Conservation (phyloP, 768 basidiomycete genomes). For the Amanita pseudoporphyria region DNA sequence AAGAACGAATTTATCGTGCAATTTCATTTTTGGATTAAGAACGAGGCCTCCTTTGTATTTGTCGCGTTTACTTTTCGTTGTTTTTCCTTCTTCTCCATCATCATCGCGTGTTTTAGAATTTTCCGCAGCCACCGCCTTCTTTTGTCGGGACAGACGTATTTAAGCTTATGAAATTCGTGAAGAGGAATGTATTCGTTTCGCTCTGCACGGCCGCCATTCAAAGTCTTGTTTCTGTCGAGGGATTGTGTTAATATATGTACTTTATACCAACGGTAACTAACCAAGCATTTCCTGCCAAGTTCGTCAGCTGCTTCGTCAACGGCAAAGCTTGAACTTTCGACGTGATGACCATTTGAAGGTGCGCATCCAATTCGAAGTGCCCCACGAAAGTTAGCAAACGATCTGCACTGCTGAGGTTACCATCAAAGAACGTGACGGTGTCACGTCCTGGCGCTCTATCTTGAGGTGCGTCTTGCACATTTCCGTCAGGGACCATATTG, state of each 20-base stretch:
- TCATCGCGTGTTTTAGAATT: constrained; percentile 42
- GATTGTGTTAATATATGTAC: not conserved
- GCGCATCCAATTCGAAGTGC: constrained; percentile 93
- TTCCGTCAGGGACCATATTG: constrained; percentile 96
- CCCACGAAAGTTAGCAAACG: constrained; percentile 79
- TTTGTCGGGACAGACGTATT: constrained; percentile 98
- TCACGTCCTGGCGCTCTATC: constrained; percentile 84
- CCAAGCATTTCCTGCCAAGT: constrained; percentile 96
- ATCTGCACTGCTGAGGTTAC: constrained; percentile 65
- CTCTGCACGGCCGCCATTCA: constrained; percentile 96
- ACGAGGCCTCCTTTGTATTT: constrained; percentile 99
- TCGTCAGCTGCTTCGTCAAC: constrained; percentile 87
- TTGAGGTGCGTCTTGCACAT: constrained; percentile 91
- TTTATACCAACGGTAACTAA: constrained; percentile 23
- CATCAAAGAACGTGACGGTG: constrained; percentile 84
- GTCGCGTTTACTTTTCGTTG: constrained; percentile 66
- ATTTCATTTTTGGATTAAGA: constrained; percentile 88
- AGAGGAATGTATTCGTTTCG: constrained; percentile 98
- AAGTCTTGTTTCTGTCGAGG: constrained; percentile 78
- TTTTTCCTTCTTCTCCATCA: constrained; percentile 49
- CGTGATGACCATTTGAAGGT: constrained; percentile 95
- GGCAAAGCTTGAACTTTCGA: constrained; percentile 91
- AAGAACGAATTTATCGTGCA: constrained; percentile 95
- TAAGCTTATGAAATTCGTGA: constrained; percentile 94
- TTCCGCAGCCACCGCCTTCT: constrained; percentile 45